Percentiles rank a stretch among this genome's conserved stretches.
phyloP scores from a whole-genome alignment of 352 stramenopile genomes.

The Phytopythium chamaehyphon region DNA sequence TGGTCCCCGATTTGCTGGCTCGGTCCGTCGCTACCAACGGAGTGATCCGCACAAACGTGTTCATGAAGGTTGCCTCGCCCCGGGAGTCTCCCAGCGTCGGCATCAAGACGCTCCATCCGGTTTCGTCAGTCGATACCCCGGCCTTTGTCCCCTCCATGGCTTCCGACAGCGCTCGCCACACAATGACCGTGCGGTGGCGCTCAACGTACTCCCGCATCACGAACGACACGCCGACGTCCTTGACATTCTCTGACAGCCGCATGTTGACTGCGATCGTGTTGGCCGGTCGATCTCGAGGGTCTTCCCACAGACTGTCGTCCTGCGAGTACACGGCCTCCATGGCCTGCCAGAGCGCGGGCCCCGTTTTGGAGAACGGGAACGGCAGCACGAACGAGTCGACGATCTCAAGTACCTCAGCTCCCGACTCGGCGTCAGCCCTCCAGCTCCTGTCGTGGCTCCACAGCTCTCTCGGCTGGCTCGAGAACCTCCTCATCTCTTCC shows the following conservation, averaged over 20 bases:
- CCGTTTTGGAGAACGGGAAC: conserved; percentile 22
- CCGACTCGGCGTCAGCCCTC: background rate
- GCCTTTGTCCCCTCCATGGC: conserved; percentile 16
- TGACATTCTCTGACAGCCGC: conserved; percentile 12
- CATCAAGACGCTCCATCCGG: conserved; percentile 18
- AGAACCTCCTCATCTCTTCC: background rate
- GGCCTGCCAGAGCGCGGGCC: conserved; percentile 19
- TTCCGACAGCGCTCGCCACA: conserved; percentile 57
- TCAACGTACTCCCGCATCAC: conserved; percentile 48
- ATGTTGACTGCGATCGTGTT: conserved; percentile 26
- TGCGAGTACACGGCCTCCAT: conserved; percentile 18
- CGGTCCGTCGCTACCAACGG: background rate
- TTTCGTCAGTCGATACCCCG: conserved; percentile 27
- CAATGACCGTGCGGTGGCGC: conserved; percentile 42
- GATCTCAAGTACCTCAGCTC: background rate
- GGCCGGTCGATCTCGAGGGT: conserved; percentile 10
- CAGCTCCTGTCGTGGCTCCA: background rate
- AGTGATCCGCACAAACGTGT: conserved; percentile 15
- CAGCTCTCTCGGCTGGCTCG: background rate
- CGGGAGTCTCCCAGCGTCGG: conserved; percentile 4
- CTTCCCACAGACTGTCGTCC: conserved; percentile 14
- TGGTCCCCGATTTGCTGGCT: too few species aligned
- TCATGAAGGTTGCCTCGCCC: conserved; percentile 15
- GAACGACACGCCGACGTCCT: conserved; percentile 14
- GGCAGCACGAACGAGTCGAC: conserved; percentile 12